Evolutionary conservation across 331 rosid genomes (phyloP), one percentile per base, ranked within the genome.

Genomic region (Quercus lobata): DNA sequence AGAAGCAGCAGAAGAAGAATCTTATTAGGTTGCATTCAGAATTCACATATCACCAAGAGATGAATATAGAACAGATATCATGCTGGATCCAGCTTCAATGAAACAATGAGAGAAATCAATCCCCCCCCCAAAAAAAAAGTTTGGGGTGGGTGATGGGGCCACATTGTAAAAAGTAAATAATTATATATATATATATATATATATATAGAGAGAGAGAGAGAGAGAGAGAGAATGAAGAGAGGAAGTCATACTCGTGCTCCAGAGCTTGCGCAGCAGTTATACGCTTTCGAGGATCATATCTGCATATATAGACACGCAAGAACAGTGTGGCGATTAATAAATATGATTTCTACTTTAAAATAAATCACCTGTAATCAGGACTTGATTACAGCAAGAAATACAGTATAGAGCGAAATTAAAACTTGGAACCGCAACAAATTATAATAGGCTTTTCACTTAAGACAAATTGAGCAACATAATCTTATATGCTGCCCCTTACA

Each of bases 261-360:
- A 95, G 78, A 56, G 99, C 99, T 83, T 95, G 97, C 68, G 96
- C 91, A 25, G 97, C 97, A 57, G 97, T 92, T 76, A 95, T 80
- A 56, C 99, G 96, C 85, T 88, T 95, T 73, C 90, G 91, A 78
- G 97, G 99, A 93, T 95, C 99, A 88, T 95, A 95, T 80, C 99
- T 95, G 91, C 87, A 85, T 75, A 76, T 46, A 60, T 49, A 87
- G 52, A 77, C 71, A 71, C 52, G 44, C 19, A 8, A 49, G 71
- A 41, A 75, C 15, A 10, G 68, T 7, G 34, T 24, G 30, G 68
- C 5, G 17, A 60, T 60, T 24, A 60, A 60, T 24, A 15, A 22
- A 61, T 16, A 27, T 72, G 49, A 70, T 16, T 69, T 69, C 41
- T 53, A 29, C 37, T 0, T 63, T 35, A 15, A n/a, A n/a, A 2